Percentiles rank a stretch among this genome's conserved stretches.
phyloP scores from a whole-genome alignment of 495 filamentous ascomycete genomes.

The Tuber umbilicatum region DNA sequence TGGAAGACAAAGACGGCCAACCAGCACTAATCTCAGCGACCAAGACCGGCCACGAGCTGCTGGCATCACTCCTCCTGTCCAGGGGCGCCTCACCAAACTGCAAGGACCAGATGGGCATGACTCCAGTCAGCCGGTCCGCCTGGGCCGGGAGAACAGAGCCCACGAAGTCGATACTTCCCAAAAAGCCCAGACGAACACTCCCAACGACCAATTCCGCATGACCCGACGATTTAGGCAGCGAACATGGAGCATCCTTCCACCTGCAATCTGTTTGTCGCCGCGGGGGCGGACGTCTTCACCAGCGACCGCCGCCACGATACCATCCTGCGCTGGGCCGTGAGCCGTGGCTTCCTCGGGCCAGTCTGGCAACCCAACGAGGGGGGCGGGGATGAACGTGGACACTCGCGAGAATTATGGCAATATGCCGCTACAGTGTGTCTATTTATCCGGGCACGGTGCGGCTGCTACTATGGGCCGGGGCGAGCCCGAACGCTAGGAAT shows the following conservation, averaged over 20 bases:
- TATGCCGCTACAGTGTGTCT: conserved; percentile 27
- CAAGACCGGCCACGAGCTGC: conserved; percentile 18
- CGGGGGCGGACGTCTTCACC: neutral
- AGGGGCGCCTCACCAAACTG: conserved; percentile 17
- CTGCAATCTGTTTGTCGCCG: neutral
- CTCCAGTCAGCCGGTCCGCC: conserved; percentile 14
- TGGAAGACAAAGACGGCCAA: conserved; percentile 17
- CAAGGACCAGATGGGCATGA: conserved; percentile 13
- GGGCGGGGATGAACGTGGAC: conserved; percentile 6
- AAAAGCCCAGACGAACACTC: conserved; percentile 42
- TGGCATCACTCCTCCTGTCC: conserved; percentile 20
- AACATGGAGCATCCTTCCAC: conserved; percentile 8
- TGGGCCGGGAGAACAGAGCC: conserved; percentile 19
- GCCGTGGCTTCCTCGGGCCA: neutral
- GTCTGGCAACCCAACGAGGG: neutral
- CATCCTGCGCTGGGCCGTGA: neutral
- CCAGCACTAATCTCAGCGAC: conserved; percentile 35
- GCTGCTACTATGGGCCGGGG: conserved; percentile 17
- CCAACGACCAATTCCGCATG: conserved; percentile 38
- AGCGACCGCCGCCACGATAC: neutral
- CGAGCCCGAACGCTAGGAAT: conserved; percentile 18
- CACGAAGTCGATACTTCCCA: conserved; percentile 43
- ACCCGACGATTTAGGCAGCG: conserved; percentile 46
- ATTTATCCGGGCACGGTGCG: conserved; percentile 11
- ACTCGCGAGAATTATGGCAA: conserved; percentile 19